A percentile compares a stretch with the other conserved stretches of the same genome.
Conservation (phyloP, 805 yeast species). For the Yarrowia hollandica region DNA sequence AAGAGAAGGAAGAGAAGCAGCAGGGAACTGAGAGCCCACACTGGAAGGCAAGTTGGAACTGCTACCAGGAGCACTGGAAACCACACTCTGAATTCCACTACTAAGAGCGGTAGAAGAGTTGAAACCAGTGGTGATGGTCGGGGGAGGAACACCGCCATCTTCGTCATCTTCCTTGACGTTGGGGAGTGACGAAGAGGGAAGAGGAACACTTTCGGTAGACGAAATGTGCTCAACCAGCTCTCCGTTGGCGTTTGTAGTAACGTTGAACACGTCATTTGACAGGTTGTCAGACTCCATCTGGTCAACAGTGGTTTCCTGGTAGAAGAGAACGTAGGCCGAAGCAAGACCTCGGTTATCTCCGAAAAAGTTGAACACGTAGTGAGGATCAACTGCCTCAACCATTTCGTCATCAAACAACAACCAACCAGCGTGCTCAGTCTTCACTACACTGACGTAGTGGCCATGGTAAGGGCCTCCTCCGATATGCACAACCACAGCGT, state of each 20-base stretch:
- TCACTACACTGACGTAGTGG: constrained; percentile 85
- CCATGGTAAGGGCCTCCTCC: constrained; percentile 99
- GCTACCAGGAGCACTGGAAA: constrained; percentile 8
- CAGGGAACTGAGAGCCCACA: background rate
- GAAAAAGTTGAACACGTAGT: constrained; percentile 77
- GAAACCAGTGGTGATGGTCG: constrained; percentile 15
- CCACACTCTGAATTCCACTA: constrained; percentile 13
- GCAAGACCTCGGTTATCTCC: constrained; percentile 88
- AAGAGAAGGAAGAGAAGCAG: constrained; percentile 5
- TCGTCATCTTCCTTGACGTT: constrained; percentile 15
- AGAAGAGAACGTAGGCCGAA: constrained; percentile 87
- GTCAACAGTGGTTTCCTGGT: constrained; percentile 51
- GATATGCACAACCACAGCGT: constrained; percentile 85
- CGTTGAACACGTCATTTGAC: constrained; percentile 25
- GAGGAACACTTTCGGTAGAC: constrained; percentile 20
- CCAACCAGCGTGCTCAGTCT: constrained; percentile 81
- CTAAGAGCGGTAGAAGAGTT: constrained; percentile 2
- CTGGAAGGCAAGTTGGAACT: constrained; percentile 1
- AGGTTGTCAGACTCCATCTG: constrained; percentile 28
- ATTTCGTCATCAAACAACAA: constrained; percentile 92
- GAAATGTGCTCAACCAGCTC: constrained; percentile 20
- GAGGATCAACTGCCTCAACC: constrained; percentile 82
- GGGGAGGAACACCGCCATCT: background rate
- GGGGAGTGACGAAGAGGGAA: constrained; percentile 19
- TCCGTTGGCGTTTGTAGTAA: constrained; percentile 6